Percentiles rank a stretch among this genome's conserved stretches.
Conservation (phyloP, 768 basidiomycete genomes). For the Pisolithus microcarpus region DNA sequence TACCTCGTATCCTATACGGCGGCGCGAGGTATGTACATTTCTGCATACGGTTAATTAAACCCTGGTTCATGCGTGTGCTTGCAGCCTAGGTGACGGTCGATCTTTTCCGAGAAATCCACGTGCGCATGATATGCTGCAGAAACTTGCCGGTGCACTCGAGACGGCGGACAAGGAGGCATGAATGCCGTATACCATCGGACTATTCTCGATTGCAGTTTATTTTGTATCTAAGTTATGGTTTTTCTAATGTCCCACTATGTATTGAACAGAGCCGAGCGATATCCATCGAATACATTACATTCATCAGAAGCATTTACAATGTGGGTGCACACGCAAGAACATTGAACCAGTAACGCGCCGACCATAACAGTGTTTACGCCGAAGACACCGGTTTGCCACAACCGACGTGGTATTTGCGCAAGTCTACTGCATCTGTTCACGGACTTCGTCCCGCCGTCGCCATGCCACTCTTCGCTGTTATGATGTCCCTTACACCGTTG, state of each 20-base stretch:
- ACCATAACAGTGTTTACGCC: too few species aligned
- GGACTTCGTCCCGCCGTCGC: too few species aligned
- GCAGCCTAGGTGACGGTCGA: conserved; percentile 59
- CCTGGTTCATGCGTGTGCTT: not conserved
- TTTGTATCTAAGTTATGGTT: not conserved
- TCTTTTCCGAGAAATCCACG: conserved; percentile 62
- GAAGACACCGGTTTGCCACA: too few species aligned
- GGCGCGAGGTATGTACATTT: conserved; percentile 47
- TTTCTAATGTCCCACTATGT: not conserved
- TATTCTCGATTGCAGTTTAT: not conserved
- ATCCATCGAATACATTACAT: too few species aligned
- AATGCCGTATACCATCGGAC: not conserved
- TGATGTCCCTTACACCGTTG: too few species aligned
- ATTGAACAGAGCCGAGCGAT: too few species aligned
- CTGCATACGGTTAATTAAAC: not conserved
- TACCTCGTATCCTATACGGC: conserved; percentile 49
- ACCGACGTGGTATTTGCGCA: too few species aligned
- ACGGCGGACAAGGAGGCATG: conserved; percentile 46
- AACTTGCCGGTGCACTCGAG: conserved; percentile 55
- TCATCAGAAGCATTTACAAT: too few species aligned
- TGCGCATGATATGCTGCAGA: conserved; percentile 58
- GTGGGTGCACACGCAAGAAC: too few species aligned
- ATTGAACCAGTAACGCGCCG: too few species aligned
- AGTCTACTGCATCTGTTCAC: too few species aligned
- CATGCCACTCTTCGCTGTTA: too few species aligned